Evolutionary conservation across 2,329 filamentous ascomycete species (phyloP), one percentile per base, ranked within the genome.

Genomic region (Talaromyces sp.): DNA sequence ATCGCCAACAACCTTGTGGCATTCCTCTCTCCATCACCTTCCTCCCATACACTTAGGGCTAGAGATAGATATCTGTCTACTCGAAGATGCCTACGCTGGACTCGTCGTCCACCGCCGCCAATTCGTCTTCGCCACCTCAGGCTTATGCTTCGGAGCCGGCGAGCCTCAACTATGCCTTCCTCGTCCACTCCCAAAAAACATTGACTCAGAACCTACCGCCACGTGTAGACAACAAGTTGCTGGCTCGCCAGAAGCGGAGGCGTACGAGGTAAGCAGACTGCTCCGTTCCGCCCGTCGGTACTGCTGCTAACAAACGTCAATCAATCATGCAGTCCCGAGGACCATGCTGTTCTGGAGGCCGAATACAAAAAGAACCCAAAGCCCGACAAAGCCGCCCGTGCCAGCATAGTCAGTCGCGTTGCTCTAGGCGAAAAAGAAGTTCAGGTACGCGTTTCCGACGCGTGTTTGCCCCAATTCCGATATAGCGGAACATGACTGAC

Each of bases 381-480:
- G 75, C 93, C 93, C 35, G 93, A 96, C 79, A 97, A 96, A 78
- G 84, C 87, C 59, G 89, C 91, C 75, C 90, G 93, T 78, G 83
- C 90, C 53, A 87, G 88, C 61, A 92, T 98, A 65, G 91, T 96
- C 62, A 85, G 86, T 77, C 89, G 87, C 75, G 92, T 97, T 63
- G 89, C 90, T 26, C 82, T 98, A 64, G 93, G 90, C 66, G 93
- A 97, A 79, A 97, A 96, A 76, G 93, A 97, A 80, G 91, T 97
- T 41, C 93, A 97, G 86, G 93, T 96, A 79, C 75, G 88, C 75
- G 53, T 62, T 29, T 31, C 38, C n/a, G 49, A 26, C 60, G 56
- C 60, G 43, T 56, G 31, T 19, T 56, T 19, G 31, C 14, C 26
- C 24, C 53, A 13, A 21, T 13, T 49, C 17, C 38, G 19, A 24